phyloP scores from a whole-genome alignment of 2,329 filamentous ascomycete genomes.

The Monosporascus ibericus region DNA sequence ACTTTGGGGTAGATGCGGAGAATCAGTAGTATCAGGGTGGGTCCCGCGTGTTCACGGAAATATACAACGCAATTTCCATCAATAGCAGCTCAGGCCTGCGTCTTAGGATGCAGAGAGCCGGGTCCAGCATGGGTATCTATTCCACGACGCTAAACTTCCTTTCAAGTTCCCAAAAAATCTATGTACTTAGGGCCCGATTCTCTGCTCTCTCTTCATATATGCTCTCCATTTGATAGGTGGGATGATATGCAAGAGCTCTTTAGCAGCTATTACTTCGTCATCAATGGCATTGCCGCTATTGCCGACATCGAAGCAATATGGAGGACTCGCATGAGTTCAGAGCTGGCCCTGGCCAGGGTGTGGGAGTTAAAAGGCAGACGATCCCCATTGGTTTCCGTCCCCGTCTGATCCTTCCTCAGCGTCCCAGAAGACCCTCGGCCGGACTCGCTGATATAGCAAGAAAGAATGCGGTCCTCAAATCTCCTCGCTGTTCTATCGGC shows the following conservation, averaged over 20 bases:
- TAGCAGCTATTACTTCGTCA: too few relatives aligned
- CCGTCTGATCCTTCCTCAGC: background rate
- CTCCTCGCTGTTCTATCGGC: constrained; percentile 15
- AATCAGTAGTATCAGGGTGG: background rate
- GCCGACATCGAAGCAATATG: too few relatives aligned
- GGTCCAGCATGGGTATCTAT: too few relatives aligned
- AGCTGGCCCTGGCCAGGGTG: background rate
- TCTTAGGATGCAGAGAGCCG: background rate
- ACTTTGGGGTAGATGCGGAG: background rate
- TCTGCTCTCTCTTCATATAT: too few relatives aligned
- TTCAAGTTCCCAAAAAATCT: too few relatives aligned
- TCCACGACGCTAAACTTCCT: background rate
- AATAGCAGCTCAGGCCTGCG: background rate
- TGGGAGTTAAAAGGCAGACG: background rate
- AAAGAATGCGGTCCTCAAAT: constrained; percentile 18
- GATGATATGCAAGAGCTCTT: too few relatives aligned
- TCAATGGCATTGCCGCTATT: too few relatives aligned
- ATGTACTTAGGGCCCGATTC: too few relatives aligned
- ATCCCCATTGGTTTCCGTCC: background rate
- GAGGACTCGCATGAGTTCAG: too few relatives aligned
- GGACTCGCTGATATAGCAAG: background rate
- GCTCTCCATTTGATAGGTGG: too few relatives aligned
- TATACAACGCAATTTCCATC: background rate
- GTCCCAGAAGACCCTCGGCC: background rate
- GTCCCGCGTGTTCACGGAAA: background rate